Conservation (phyloP, 345 rosid species). For the Microcos paniculata region DNA sequence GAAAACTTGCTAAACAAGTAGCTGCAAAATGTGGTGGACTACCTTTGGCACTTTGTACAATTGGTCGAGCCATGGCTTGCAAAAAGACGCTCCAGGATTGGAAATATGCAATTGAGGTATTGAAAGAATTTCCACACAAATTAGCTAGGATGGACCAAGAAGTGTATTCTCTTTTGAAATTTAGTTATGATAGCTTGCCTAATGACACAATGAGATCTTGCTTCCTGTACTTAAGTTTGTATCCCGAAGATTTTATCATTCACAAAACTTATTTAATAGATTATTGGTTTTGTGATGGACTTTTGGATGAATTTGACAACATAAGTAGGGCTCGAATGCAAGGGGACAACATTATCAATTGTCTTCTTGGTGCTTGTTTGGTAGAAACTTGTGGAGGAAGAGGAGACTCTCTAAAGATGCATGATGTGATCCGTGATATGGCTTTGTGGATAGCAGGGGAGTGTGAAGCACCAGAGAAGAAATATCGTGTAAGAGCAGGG, state of each 20-base stretch:
- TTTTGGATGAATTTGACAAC: background rate
- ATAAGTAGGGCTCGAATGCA: background rate
- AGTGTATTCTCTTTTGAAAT: too few relatives aligned
- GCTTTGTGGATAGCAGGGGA: conserved; percentile 20
- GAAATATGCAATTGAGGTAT: background rate
- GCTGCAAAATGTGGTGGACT: conserved; percentile 12
- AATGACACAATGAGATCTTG: too few relatives aligned
- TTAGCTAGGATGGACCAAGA: too few relatives aligned
- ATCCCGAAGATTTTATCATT: background rate
- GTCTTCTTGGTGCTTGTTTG: background rate
- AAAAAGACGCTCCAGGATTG: background rate
- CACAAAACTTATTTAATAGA: background rate
- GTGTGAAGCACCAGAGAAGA: too few relatives aligned
- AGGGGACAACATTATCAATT: conserved; percentile 13
- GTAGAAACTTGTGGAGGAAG: too few relatives aligned
- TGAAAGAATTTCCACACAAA: background rate
- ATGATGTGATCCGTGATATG: conserved; percentile 20
- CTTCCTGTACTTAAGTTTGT: conserved; percentile 8
- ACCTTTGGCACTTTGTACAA: background rate
- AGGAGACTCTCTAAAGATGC: background rate
- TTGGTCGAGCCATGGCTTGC: background rate
- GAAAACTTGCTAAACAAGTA: conserved; percentile 30
- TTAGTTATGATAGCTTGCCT: too few relatives aligned
- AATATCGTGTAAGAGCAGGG: background rate
- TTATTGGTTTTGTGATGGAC: conserved; percentile 15